These are phyloP conservation scores for Penicillium carneum DNA, from an alignment of 2,329 filamentous ascomycete species.

Conservation along the genomic window DNA sequence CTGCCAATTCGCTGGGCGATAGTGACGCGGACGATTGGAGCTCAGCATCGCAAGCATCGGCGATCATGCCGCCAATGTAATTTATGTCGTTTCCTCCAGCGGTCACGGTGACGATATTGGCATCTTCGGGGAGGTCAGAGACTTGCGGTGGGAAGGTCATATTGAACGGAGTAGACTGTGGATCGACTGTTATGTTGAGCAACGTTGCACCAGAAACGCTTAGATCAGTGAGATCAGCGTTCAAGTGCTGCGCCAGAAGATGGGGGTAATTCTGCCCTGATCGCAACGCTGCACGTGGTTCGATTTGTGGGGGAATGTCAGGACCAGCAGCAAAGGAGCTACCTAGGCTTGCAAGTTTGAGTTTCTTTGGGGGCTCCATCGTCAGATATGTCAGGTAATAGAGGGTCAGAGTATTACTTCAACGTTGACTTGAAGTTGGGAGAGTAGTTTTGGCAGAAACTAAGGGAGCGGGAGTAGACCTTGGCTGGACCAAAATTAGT, in stretches of 20 bases:
- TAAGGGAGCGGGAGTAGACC: no score
- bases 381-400: background rate
- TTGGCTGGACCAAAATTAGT: background rate
- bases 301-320: conserved; percentile 27
- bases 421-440: background rate
- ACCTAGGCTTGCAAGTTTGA: conserved; percentile 26
- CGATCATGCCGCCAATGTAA: conserved; percentile 28
- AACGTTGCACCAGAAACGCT: conserved; percentile 28
- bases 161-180: conserved; percentile 13
- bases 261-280: conserved; percentile 29
- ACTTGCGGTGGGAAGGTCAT: conserved; percentile 23
- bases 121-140: conserved; percentile 21
- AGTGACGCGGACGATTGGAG: background rate
- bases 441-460: background rate
- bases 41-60: conserved; percentile 17
- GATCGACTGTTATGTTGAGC: conserved; percentile 26
- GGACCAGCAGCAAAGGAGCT: conserved; percentile 31
- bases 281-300: conserved; percentile 21
- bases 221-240: conserved; percentile 27
- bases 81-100: conserved; percentile 29
- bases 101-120: conserved; percentile 27
- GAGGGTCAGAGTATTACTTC: background rate
- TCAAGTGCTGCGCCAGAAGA: conserved; percentile 23
- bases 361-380: conserved; percentile 6
- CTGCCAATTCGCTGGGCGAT: conserved; percentile 14